Conservation (phyloP, 2,329 filamentous ascomycete species). For the Aureobasidium sp. region DNA sequence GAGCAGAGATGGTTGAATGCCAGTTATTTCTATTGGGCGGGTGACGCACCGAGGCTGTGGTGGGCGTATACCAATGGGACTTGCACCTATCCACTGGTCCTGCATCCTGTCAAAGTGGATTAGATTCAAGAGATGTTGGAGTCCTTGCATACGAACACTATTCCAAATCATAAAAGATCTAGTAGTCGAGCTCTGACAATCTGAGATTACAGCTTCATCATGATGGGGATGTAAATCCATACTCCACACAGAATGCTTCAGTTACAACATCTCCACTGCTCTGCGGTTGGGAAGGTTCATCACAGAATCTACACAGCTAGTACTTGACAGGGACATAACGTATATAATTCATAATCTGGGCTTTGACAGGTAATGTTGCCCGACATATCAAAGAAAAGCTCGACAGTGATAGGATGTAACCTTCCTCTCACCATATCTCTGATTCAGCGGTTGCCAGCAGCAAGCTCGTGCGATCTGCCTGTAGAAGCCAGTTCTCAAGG, state of each 20-base stretch:
- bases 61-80: not conserved
- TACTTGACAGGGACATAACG: not conserved
- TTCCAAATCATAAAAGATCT: too few species aligned
- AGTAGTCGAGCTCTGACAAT: too few species aligned
- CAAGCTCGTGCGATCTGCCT: not conserved
- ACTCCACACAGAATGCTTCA: too few species aligned
- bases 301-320: not conserved
- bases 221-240: too few species aligned
- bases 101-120: not conserved
- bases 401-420: not conserved
- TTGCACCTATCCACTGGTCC: not conserved
- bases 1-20: not conserved
- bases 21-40: conserved; percentile 2
- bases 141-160: too few species aligned
- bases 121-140: too few species aligned
- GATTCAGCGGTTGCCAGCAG: not conserved
- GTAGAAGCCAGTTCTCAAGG: not conserved
- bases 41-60: not conserved
- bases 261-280: too few species aligned
- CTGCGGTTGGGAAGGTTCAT: too few species aligned
- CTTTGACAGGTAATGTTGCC: not conserved
- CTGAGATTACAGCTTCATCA: too few species aligned
- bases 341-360: not conserved
- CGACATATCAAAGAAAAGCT: not conserved
- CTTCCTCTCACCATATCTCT: not conserved